phyloP scores from a whole-genome alignment of 2,329 filamentous ascomycete genomes.

The Ophiostoma sp. region DNA sequence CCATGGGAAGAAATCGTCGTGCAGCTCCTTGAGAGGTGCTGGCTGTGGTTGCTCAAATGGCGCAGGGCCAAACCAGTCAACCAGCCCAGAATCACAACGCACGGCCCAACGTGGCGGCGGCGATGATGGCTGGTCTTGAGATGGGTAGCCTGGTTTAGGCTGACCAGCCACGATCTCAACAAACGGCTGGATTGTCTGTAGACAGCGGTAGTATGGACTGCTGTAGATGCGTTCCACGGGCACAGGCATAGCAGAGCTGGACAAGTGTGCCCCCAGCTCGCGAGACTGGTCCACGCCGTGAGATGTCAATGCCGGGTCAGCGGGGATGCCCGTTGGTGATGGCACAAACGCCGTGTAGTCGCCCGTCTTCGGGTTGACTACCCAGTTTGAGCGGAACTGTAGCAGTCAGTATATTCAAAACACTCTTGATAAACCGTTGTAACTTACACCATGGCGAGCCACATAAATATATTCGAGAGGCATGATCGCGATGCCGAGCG shows the following conservation, averaged over 20 bases:
- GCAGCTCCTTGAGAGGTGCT: slow-evolving; percentile 63
- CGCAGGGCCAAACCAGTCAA: slow-evolving; percentile 90
- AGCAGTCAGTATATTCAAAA: neutral
- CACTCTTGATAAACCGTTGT: neutral
- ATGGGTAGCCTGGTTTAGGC: neutral
- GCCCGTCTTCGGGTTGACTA: slow-evolving; percentile 77
- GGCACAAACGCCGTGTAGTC: slow-evolving; percentile 71
- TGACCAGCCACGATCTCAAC: slow-evolving; percentile 37
- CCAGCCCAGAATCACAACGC: slow-evolving; percentile 59
- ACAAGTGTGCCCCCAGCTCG: slow-evolving; percentile 70
- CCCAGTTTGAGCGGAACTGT: slow-evolving; percentile 89
- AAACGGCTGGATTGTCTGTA: slow-evolving; percentile 78
- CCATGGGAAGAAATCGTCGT: slow-evolving; percentile 64
- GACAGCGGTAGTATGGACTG: slow-evolving; percentile 82
- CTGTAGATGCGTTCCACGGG: slow-evolving; percentile 77
- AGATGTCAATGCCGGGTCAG: slow-evolving; percentile 82
- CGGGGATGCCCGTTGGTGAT: slow-evolving; percentile 83
- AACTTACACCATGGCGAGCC: slow-evolving; percentile 70
- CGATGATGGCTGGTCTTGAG: neutral
- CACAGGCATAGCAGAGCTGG: slow-evolving; percentile 53
- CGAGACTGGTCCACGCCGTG: slow-evolving; percentile 82
- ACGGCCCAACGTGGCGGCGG: slow-evolving; percentile 41
- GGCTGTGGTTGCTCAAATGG: slow-evolving; percentile 78
- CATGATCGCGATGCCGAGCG: slow-evolving; percentile 45
- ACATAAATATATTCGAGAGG: slow-evolving; percentile 72